phyloP scores from a whole-genome alignment of 106 monocot species.

The Dendrobium officinale region DNA sequence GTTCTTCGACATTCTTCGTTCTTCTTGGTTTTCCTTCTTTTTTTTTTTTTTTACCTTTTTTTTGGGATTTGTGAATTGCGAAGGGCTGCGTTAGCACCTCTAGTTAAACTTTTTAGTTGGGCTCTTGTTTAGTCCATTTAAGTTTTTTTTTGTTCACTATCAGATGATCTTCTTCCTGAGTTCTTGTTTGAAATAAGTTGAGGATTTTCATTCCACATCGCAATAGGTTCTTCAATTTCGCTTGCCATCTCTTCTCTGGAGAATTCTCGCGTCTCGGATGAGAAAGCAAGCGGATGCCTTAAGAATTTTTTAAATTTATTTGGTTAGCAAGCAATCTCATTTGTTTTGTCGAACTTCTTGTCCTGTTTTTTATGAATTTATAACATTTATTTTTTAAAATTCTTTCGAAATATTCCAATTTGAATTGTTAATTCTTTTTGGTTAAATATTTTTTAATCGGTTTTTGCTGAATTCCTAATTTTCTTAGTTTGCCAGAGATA shows the following conservation, averaged over 20 bases:
- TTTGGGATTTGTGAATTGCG: not conserved
- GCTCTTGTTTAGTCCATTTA: not conserved
- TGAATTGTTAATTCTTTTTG: not conserved
- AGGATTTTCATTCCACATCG: not conserved
- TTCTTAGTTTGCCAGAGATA: not conserved
- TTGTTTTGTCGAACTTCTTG: not conserved
- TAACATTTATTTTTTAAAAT: not conserved
- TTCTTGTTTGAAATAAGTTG: not conserved
- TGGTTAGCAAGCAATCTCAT: no score
- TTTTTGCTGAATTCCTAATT: not conserved
- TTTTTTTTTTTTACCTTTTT: not conserved
- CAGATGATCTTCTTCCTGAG: not conserved
- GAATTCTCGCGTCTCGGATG: not conserved
- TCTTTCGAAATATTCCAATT: not conserved
- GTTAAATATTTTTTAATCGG: not conserved
- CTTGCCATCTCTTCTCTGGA: not conserved
- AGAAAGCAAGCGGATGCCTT: not conserved
- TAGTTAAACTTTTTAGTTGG: not conserved
- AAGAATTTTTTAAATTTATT: no score
- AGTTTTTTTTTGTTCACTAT: not conserved
- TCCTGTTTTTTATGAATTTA: not conserved
- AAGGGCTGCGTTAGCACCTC: not conserved
- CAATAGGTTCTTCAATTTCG: no score
- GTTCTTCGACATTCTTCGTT: not conserved
- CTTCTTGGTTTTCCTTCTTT: not conserved